Percentiles rank a stretch among this genome's conserved stretches.
Conservation (phyloP, 495 filamentous ascomycete genomes). For the Xylaria venustula region DNA sequence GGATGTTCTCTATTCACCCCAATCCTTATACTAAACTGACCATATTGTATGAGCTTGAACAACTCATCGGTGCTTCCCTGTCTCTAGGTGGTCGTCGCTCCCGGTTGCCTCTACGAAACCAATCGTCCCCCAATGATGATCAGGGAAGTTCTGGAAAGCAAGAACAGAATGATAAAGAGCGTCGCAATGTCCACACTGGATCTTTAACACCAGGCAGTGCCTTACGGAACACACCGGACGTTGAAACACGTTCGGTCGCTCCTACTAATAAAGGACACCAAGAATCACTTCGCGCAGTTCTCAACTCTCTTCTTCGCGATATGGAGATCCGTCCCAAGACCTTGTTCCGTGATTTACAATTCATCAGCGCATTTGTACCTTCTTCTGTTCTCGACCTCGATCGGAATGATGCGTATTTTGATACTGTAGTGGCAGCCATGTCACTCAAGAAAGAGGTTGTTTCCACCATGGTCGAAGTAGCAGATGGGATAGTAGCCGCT, state of each 20-base stretch:
- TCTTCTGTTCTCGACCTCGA: slow-evolving; percentile 77
- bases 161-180: slow-evolving; percentile 19
- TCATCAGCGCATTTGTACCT: slow-evolving; percentile 90
- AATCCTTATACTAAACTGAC: slow-evolving; percentile 86
- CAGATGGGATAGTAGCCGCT: slow-evolving; percentile 67
- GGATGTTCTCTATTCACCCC: slow-evolving; percentile 85
- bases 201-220: not conserved
- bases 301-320: slow-evolving; percentile 78
- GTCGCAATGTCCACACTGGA: slow-evolving; percentile 1
- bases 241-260: slow-evolving; percentile 44
- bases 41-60: slow-evolving; percentile 78
- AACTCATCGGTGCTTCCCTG: slow-evolving; percentile 74
- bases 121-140: slow-evolving; percentile 20
- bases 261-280: slow-evolving; percentile 58
- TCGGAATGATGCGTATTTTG: slow-evolving; percentile 90
- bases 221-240: slow-evolving; percentile 9
- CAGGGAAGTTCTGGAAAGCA: slow-evolving; percentile 10
- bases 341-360: slow-evolving; percentile 92
- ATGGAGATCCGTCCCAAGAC: slow-evolving; percentile 79
- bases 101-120: slow-evolving; percentile 35
- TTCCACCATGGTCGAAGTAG: slow-evolving; percentile 84
- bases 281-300: slow-evolving; percentile 73
- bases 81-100: slow-evolving; percentile 35
- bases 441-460: slow-evolving; percentile 87
- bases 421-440: slow-evolving; percentile 84